These are phyloP conservation scores for Daldinia sp. DNA, from an alignment of 2,329 filamentous ascomycete species.

Conservation along the genomic window DNA sequence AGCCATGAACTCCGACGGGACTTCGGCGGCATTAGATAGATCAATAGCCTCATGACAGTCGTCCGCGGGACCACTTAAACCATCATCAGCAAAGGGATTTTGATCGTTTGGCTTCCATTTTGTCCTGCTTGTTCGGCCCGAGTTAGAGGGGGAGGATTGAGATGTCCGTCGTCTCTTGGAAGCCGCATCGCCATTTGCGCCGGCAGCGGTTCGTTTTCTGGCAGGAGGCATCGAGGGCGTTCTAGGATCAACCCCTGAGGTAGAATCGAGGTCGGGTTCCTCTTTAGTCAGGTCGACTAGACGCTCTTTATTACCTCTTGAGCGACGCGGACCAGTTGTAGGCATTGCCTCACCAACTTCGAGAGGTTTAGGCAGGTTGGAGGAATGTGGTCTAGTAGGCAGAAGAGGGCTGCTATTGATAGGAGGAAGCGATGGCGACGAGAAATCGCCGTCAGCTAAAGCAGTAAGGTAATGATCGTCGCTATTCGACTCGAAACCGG, in stretches of 20 bases:
- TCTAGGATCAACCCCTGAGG: constrained; percentile 41
- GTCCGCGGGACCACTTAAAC: constrained; percentile 16
- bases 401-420: constrained; percentile 44
- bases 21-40: constrained; percentile 58
- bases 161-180: constrained; percentile 45
- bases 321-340: constrained; percentile 36
- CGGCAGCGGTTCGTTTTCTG: constrained; percentile 38
- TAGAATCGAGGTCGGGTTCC: constrained; percentile 41
- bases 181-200: constrained; percentile 21
- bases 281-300: constrained; percentile 47
- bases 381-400: constrained; percentile 26
- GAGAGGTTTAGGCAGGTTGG: constrained; percentile 34
- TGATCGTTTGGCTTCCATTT: constrained; percentile 50
- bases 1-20: constrained; percentile 59
- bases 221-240: constrained; percentile 45
- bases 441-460: constrained; percentile 46
- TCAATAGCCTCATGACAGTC: constrained; percentile 54
- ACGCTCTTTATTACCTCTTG: constrained; percentile 38
- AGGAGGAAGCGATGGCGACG: constrained; percentile 50
- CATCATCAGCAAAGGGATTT: constrained; percentile 49
- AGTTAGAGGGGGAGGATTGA: constrained; percentile 27
- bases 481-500: constrained; percentile 20
- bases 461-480: constrained; percentile 45
- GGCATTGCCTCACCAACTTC: constrained; percentile 44
- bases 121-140: constrained; percentile 39